Conservation (phyloP, 1,284 basidiomycete genomes). For the Termitomyces sp. region DNA sequence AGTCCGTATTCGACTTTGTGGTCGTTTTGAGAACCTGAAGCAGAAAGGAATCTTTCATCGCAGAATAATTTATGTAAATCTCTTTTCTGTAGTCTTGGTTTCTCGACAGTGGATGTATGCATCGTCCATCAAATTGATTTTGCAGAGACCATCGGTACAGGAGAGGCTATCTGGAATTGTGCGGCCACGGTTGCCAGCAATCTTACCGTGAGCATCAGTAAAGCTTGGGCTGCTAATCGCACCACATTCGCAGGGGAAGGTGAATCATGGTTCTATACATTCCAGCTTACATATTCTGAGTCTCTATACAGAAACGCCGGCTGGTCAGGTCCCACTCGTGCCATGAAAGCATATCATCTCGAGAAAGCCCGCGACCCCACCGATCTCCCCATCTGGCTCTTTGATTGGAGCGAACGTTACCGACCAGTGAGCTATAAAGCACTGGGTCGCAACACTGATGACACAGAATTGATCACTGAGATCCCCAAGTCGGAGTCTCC, state of each 20-base stretch:
- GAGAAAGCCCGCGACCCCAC: conserved; percentile 50
- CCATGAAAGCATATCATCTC: conserved; percentile 64
- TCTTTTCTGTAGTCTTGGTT: neutral
- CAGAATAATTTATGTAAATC: conserved; percentile 1
- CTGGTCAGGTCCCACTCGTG: conserved; percentile 53
- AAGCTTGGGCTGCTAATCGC: conserved; percentile 49
- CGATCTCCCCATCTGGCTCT: conserved; percentile 67
- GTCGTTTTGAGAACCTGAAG: neutral
- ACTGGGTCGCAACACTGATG: conserved; percentile 10
- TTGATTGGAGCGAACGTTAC: conserved; percentile 50
- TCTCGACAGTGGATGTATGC: neutral
- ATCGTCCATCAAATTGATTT: neutral
- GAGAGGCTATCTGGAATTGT: conserved; percentile 46
- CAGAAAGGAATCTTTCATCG: neutral
- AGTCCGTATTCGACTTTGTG: neutral
- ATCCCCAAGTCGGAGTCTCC: conserved; percentile 23
- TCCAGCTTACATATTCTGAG: neutral
- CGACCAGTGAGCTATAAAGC: conserved; percentile 12
- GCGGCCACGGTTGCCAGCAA: conserved; percentile 49
- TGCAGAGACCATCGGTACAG: conserved; percentile 4
- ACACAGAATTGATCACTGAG: conserved; percentile 6
- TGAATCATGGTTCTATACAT: conserved; percentile 16
- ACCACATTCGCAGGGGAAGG: conserved; percentile 44
- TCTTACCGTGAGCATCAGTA: conserved; percentile 52
- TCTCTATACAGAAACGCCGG: conserved; percentile 41